These are phyloP conservation scores for Metarhizium brunneum DNA, from an alignment of 2,329 filamentous ascomycete species.

Conservation along the genomic window DNA sequence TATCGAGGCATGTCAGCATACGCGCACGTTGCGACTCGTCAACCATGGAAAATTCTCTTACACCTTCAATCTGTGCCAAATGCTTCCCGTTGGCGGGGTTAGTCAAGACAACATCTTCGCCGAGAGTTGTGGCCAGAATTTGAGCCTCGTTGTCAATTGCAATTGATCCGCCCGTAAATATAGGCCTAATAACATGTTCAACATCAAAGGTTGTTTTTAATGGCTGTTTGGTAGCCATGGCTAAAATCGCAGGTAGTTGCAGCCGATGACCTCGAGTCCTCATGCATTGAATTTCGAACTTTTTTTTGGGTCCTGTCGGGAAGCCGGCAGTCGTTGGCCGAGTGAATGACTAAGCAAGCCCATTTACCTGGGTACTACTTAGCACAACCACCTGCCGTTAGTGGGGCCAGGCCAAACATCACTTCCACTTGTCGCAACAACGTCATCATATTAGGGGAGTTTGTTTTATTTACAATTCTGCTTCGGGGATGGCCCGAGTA, in stretches of 20 bases:
- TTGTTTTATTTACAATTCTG: neutral
- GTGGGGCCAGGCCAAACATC: neutral
- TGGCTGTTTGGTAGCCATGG: slow-evolving; percentile 50
- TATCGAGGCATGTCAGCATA: slow-evolving; percentile 19
- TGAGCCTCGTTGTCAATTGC: slow-evolving; percentile 72
- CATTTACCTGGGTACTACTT: neutral
- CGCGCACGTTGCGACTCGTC: neutral
- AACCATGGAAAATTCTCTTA: slow-evolving; percentile 27
- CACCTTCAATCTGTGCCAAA: slow-evolving; percentile 79
- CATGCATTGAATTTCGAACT: slow-evolving; percentile 1
- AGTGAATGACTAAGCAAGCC: neutral
- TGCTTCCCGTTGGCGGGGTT: slow-evolving; percentile 75
- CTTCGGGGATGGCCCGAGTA: neutral
- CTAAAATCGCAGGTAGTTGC: slow-evolving; percentile 3
- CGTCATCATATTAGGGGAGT: neutral
- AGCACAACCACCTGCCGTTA: neutral
- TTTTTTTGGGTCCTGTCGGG: slow-evolving; percentile 6
- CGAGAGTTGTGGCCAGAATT: slow-evolving; percentile 80
- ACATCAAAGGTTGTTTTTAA: slow-evolving; percentile 86
- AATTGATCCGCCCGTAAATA: slow-evolving; percentile 86
- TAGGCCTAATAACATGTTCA: slow-evolving; percentile 74
- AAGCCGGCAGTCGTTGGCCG: neutral
- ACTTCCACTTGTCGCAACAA: neutral
- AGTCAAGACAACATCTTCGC: slow-evolving; percentile 83
- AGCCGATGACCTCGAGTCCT: neutral